These are phyloP conservation scores for Monosporascus sp. DNA, from an alignment of 2,329 filamentous ascomycete genomes.

Conservation along the genomic window DNA sequence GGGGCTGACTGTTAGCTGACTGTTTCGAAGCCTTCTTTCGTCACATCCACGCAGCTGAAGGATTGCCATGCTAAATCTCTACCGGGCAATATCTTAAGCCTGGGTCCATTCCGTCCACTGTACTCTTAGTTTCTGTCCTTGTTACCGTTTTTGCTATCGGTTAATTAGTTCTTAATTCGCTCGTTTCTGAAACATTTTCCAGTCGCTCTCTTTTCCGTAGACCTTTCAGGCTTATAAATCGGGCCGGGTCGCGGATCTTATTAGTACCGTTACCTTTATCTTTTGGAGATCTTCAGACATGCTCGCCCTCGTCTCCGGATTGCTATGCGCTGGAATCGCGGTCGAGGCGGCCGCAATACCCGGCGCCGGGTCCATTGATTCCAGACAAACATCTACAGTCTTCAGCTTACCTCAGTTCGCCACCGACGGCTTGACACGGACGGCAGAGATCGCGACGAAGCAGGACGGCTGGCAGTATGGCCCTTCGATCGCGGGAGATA, in stretches of 20 bases:
- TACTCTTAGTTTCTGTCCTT: too few species aligned
- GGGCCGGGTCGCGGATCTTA: not conserved
- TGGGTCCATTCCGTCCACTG: too few species aligned
- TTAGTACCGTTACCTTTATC: not conserved
- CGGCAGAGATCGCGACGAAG: not conserved
- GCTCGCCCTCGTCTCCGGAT: not conserved
- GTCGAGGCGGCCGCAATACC: not conserved
- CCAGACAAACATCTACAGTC: not conserved
- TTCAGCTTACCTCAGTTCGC: not conserved
- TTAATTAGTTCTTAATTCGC: not conserved
- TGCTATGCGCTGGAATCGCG: not conserved
- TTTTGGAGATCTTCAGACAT: not conserved
- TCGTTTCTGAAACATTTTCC: not conserved
- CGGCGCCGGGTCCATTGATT: not conserved
- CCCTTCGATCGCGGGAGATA: not conserved
- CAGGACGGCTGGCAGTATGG: not conserved
- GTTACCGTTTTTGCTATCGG: not conserved
- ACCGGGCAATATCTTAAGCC: too few species aligned
- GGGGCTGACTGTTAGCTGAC: too few species aligned
- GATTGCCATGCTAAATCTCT: too few species aligned
- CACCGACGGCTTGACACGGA: not conserved
- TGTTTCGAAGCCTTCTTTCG: too few species aligned
- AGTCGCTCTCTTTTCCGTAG: not conserved
- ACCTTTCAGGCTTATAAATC: not conserved
- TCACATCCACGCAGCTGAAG: too few species aligned